phyloP scores from a whole-genome alignment of 1,139 yeast species.

The Petasospora rhodanensis region DNA sequence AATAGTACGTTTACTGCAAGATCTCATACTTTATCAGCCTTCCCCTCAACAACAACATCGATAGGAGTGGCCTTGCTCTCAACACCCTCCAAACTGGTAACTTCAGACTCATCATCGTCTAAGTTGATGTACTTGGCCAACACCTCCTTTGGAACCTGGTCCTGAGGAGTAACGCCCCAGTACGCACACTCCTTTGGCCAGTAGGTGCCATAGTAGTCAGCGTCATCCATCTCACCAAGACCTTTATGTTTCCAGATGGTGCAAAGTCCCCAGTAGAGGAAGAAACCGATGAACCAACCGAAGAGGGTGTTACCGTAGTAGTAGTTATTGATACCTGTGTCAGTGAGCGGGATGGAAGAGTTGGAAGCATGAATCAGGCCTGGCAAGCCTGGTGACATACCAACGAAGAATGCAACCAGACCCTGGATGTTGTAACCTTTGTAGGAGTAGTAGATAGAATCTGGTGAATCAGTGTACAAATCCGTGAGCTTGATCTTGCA shows the following conservation, averaged over 20 bases:
- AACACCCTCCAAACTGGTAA: too few species aligned
- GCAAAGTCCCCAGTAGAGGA: conserved; percentile 33
- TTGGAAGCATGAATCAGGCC: conserved; percentile 33
- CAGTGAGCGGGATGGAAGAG: conserved; percentile 21
- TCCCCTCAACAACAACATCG: too few species aligned
- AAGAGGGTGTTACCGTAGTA: conserved; percentile 39
- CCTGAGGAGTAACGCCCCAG: conserved; percentile 8
- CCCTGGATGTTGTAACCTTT: conserved; percentile 43
- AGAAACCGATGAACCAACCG: conserved; percentile 39
- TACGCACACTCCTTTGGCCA: conserved; percentile 5
- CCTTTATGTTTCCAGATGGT: conserved; percentile 7
- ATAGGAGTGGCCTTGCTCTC: too few species aligned
- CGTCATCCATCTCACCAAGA: conserved; percentile 9
- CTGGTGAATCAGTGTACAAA: conserved; percentile 10
- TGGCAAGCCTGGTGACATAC: conserved; percentile 40
- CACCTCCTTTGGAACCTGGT: conserved; percentile 4
- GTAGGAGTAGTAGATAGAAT: conserved; percentile 37
- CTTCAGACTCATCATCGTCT: background rate
- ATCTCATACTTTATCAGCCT: too few species aligned
- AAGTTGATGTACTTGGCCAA: conserved; percentile 5
- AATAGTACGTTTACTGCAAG: too few species aligned
- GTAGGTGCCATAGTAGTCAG: conserved; percentile 10
- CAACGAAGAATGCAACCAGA: conserved; percentile 35
- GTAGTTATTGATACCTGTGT: conserved; percentile 35
- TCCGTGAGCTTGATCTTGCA: conserved; percentile 35